phyloP scores from a whole-genome alignment of 192 early-diverging fungal species.

The Gonapodya prolifera region DNA sequence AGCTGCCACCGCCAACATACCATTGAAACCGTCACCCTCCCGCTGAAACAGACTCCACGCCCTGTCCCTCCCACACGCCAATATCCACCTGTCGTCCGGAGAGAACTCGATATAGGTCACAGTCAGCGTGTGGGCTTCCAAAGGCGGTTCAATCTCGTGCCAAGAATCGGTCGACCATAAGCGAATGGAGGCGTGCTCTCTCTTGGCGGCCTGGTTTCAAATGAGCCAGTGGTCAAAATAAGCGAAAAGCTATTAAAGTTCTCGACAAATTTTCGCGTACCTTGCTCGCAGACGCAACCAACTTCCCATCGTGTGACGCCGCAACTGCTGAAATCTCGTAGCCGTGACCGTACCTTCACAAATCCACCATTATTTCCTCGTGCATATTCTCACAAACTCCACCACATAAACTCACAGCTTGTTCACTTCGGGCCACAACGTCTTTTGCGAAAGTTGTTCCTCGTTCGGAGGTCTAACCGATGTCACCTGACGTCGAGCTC shows the following conservation, averaged over 20 bases:
- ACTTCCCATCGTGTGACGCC: slow-evolving; percentile 49
- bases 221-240: slow-evolving; percentile 2
- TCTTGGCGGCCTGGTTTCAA: slow-evolving; percentile 37
- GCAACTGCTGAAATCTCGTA: slow-evolving; percentile 81
- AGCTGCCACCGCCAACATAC: slow-evolving; percentile 12
- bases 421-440: slow-evolving; percentile 91
- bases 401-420: slow-evolving; percentile 50
- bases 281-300: slow-evolving; percentile 66
- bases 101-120: slow-evolving; percentile 76
- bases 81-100: slow-evolving; percentile 48
- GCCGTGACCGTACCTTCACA: slow-evolving; percentile 68
- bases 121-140: slow-evolving; percentile 65
- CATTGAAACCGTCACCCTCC: slow-evolving; percentile 14
- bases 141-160: slow-evolving; percentile 44
- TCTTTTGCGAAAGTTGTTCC: slow-evolving; percentile 74
- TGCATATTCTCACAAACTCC: background rate
- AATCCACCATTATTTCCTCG: slow-evolving; percentile 6
- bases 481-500: background rate
- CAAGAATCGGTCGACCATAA: slow-evolving; percentile 55
- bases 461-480: slow-evolving; percentile 62
- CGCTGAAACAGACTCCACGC: slow-evolving; percentile 69
- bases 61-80: slow-evolving; percentile 79
- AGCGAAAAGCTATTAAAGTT: slow-evolving; percentile 1
- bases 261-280: slow-evolving; percentile 12
- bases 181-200: slow-evolving; percentile 61